Evolutionary conservation across 2,329 filamentous ascomycete genomes (phyloP), one percentile per base, ranked within the genome.

Genomic region (Phaeosphaeria sp.): DNA sequence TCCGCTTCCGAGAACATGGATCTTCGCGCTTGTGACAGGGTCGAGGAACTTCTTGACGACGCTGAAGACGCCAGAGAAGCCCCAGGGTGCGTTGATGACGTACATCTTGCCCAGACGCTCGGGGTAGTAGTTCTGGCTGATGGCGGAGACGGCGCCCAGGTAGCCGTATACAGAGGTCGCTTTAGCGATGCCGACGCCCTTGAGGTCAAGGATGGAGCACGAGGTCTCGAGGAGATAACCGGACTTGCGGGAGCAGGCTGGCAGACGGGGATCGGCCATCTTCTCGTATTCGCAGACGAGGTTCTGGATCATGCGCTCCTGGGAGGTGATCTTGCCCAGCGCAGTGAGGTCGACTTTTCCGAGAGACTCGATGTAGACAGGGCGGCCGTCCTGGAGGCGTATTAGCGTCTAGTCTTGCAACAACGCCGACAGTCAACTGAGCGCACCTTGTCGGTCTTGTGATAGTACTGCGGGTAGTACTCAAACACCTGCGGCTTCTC

Each of bases 41-140:
- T 99, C 95, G 72, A 99, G 86, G 87, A 95, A 98, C 66, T 89
- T 88, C 85, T 96, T 97, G 79, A 98, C 87, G 56, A 96, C 85
- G 75, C 82, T 85, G 85, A 95, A 99, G 63, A 93, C 90, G 67
- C 86, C 85, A 61, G 89, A 89, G 85, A 98, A 98, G 23, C 93
- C 93, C 93, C 93, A 98, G 20, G 93, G 93, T 2, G 94, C 92
- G 81, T 99, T 99, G 88, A 99, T 97, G 71, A 99, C 83, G 85
- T 97, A 99, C 76, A 99, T 85, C 81, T 93, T 93, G 73, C 95
- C 95, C 58, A 99, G 85, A 58, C 95, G 91, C 85, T 99, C 95
- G 7, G 95, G 95, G 82, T 99, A 99, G 87, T 98, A 96, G 86
- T 98, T 97, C 82, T 98, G 95, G 65, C 92, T 96, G 81, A 99